Evolutionary conservation across 352 stramenopile species (phyloP).

Genomic region (Globisporangium nodosum): DNA sequence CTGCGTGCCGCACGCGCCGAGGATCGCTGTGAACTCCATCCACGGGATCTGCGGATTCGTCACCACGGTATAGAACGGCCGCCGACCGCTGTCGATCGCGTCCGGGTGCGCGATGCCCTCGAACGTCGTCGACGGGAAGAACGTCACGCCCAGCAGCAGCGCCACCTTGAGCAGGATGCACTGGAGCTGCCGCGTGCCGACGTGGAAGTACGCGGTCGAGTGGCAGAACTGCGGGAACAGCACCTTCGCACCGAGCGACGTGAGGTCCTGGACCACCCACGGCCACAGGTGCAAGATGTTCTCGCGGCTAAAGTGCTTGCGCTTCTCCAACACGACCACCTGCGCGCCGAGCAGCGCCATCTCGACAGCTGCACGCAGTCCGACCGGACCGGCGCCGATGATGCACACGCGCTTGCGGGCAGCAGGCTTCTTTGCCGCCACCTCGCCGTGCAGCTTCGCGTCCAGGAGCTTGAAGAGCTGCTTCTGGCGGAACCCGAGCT

Average conservation of each 20-base stretch:
- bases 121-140: constrained; percentile 60
- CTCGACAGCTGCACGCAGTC: constrained; percentile 70
- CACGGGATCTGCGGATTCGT: constrained; percentile 75
- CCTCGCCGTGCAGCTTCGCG: constrained; percentile 38
- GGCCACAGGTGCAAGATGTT: constrained; percentile 85
- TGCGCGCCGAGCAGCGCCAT: constrained; percentile 60
- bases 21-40: constrained; percentile 69
- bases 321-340: constrained; percentile 79
- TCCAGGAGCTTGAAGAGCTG: constrained; percentile 76
- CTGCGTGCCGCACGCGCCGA: constrained; percentile 62
- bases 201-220: constrained; percentile 80
- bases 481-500: constrained; percentile 69
- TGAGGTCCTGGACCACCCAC: constrained; percentile 81
- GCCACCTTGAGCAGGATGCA: constrained; percentile 81
- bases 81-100: constrained; percentile 43
- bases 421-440: constrained; percentile 55
- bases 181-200: constrained; percentile 81
- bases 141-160: constrained; percentile 61
- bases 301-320: constrained; percentile 71
- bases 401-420: constrained; percentile 67
- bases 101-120: constrained; percentile 48
- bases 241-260: constrained; percentile 71
- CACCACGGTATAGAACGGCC: constrained; percentile 63
- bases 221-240: constrained; percentile 81
- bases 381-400: constrained; percentile 68